Conservation (phyloP, 805 yeast genomes). For the Myxozyma neotropica region DNA sequence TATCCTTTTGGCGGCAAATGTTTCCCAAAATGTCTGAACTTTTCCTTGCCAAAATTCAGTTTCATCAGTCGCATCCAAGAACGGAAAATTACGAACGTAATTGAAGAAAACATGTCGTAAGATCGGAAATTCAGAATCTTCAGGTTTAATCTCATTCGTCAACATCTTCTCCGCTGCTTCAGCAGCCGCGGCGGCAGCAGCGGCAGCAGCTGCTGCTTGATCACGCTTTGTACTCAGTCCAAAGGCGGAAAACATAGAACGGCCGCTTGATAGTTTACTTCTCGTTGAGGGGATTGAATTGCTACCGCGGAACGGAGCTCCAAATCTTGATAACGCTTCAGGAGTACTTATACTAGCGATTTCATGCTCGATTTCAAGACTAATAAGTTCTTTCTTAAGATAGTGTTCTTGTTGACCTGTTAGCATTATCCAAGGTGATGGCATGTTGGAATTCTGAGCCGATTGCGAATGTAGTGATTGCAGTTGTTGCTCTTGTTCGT, state of each 20-base stretch:
- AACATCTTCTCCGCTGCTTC: not conserved
- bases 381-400: slow-evolving; percentile 77
- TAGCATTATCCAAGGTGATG: slow-evolving; percentile 35
- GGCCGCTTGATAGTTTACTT: not conserved
- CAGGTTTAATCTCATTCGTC: slow-evolving; percentile 26
- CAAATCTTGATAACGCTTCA: slow-evolving; percentile 67
- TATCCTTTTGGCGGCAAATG: slow-evolving; percentile 70
- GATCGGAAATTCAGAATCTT: slow-evolving; percentile 60
- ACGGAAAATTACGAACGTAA: slow-evolving; percentile 73
- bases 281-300: not conserved
- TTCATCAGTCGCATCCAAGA: slow-evolving; percentile 55
- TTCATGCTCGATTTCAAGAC: slow-evolving; percentile 64
- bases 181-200: not conserved
- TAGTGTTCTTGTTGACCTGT: slow-evolving; percentile 80
- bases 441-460: not conserved
- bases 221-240: slow-evolving; percentile 1
- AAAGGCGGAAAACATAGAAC: not conserved
- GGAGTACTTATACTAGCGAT: slow-evolving; percentile 60
- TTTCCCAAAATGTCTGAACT: slow-evolving; percentile 80
- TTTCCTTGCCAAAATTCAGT: slow-evolving; percentile 76
- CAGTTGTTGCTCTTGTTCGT: not conserved
- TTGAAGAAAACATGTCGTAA: slow-evolving; percentile 64
- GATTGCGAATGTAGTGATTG: not conserved
- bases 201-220: not conserved
- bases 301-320: slow-evolving; percentile 66